phyloP scores from a whole-genome alignment of 768 basidiomycete genomes.

The Grammothele lineata region DNA sequence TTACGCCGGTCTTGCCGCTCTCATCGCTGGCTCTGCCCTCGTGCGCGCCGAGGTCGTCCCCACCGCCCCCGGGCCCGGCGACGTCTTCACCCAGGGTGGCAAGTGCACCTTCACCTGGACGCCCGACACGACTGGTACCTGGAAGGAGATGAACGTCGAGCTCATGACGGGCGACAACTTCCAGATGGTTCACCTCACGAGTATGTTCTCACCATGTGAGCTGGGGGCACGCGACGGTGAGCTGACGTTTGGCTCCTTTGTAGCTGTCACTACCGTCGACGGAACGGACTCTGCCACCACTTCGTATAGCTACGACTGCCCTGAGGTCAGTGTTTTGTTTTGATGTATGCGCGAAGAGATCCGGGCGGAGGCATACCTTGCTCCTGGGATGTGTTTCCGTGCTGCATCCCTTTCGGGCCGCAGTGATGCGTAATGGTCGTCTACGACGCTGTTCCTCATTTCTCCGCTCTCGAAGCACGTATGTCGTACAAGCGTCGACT shows the following conservation, averaged over 20 bases:
- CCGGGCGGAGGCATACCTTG: too few species aligned
- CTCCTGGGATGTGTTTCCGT: neutral
- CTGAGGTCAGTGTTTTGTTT: slow-evolving; percentile 40
- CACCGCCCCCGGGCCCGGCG: slow-evolving; percentile 53
- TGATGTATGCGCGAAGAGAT: too few species aligned
- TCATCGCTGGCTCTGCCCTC: slow-evolving; percentile 28
- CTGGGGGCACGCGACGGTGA: too few species aligned
- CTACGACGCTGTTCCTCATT: too few species aligned
- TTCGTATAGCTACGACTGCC: slow-evolving; percentile 58
- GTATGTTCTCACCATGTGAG: neutral
- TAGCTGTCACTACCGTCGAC: slow-evolving; percentile 64
- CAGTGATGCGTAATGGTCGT: too few species aligned
- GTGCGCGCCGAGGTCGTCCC: slow-evolving; percentile 60
- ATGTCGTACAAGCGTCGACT: too few species aligned
- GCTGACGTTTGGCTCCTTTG: too few species aligned
- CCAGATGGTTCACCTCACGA: slow-evolving; percentile 39
- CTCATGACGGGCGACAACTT: slow-evolving; percentile 79
- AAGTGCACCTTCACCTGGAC: slow-evolving; percentile 58
- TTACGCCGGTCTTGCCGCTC: slow-evolving; percentile 17
- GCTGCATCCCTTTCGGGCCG: neutral
- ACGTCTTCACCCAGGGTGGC: slow-evolving; percentile 51
- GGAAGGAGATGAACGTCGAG: slow-evolving; percentile 72
- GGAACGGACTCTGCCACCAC: slow-evolving; percentile 48
- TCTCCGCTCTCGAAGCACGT: too few species aligned
- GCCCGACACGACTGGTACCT: slow-evolving; percentile 51